Evolutionary conservation across 352 stramenopile genomes (phyloP), one percentile per base, ranked within the genome.

Genomic region (Pythium aristosporum): DNA sequence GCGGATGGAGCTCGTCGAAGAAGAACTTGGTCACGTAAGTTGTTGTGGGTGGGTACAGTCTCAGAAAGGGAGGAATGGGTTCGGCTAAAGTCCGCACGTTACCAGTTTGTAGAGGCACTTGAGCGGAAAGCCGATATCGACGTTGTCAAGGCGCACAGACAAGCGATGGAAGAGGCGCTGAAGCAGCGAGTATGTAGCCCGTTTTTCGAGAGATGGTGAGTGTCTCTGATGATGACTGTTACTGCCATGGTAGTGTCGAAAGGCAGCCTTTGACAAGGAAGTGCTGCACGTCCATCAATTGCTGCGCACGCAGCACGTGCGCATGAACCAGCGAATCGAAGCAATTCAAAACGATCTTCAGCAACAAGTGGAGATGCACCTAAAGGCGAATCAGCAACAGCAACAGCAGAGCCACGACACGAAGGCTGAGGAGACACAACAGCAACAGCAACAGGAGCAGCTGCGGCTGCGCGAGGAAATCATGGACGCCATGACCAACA

Each of bases 1-100:
- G 16, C 67, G 76, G 23, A 56, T 88, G 23, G 61, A 56, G 46
- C 60, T 89, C 18, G 13, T 89, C 5, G 80, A 89, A 68, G 78
- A 88, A 55, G 78, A 89, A 61, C 68, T 89, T 43, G 69, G 65
- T 5, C 71, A 82, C 42, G 67, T 89, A 37, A 0, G 71, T 67
- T 20, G 25, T 30, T 30, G 25, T 30, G 25, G 25, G 25, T 30
- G 25, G 9, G 3, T 10, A 32, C 20, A 16, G 11, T 23, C 1
- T 25, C 7, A 21, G 12, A 13, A 21, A 11, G 30, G 43, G 13
- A 28, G 13, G 16, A 13, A 28, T 12, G 37, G 37, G 37, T 42
- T 30, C 25, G 25, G 25, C 5, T 30, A 30, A 30, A 30, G 3
- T 42, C 37, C 15, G 10, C 10, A 2, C 6, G 37, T 37, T 44